Evolutionary conservation across 2,329 filamentous ascomycete genomes (phyloP), one percentile per base, ranked within the genome.

Genomic region (Trichoderma koningiopsis): DNA sequence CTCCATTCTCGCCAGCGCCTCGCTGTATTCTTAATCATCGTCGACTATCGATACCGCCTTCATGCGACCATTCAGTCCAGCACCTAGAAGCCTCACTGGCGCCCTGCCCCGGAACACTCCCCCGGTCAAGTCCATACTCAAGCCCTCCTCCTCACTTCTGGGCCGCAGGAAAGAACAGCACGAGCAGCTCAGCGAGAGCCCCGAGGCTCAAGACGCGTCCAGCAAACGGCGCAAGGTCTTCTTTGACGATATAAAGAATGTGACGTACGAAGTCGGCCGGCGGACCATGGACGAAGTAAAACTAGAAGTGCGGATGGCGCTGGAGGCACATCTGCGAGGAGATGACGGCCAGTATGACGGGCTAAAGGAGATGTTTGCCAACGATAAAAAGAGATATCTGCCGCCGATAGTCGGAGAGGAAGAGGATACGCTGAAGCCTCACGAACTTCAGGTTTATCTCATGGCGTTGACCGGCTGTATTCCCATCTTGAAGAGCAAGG

Each of bases 401-500:
- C 77, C 77, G 22, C 76, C 77, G 19, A 79, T 82, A 13, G 80
- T 79, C 4, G 77, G 80, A 24, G 82, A 83, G 49, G 83, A 85
- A 33, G 83, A 86, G 10, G 83, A 86, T 37, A 82, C 81, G 22
- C 74, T 84, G 58, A 83, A 84, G 73, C 83, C 84, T 1, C 83
- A 87, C 71, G 87, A 89, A 72, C 81, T 90, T 59, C 84, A 87
- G 72, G 82, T 83, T 47, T 90, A 90, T 76, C 81, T 91, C 69
- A 80, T 89, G 73, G 88, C 88, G n/a, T 81, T 92, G 58, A 87
- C 88, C 14, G 86, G 83, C 75, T 88, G 86, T 73, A 83, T 87
- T 8, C 86, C 88, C n/a, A 81, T 88, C 43, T 80, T 92, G 37
- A 83, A 83, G 71, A 85, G 87, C 72, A 86, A 84, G 76, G 84